Percentiles rank a stretch among this genome's conserved stretches.
Evolutionary conservation across 2,329 filamentous ascomycete genomes (phyloP).

Genomic region (Verticillium isaacii): DNA sequence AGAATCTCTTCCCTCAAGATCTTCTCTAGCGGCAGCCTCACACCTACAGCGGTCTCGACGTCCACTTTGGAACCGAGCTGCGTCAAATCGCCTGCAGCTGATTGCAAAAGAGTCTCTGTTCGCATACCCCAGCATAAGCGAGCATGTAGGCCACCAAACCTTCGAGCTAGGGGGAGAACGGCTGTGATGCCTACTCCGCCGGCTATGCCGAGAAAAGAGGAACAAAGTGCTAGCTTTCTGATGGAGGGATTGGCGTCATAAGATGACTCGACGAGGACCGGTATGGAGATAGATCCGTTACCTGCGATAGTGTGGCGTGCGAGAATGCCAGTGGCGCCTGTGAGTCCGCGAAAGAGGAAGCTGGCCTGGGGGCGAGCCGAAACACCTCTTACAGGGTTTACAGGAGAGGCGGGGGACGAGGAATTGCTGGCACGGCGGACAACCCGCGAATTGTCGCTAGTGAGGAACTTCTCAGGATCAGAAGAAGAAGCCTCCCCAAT

Average conservation of each 20-base stretch:
- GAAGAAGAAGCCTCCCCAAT: no score
- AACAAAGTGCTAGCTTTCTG: slow-evolving; percentile 17
- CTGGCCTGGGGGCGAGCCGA: slow-evolving; percentile 4
- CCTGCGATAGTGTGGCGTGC: not conserved
- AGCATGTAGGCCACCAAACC: slow-evolving; percentile 6
- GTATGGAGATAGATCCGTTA: slow-evolving; percentile 8
- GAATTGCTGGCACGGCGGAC: no score
- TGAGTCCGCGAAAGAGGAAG: slow-evolving; percentile 19
- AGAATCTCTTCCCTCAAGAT: slow-evolving; percentile 17
- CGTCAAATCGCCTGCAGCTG: slow-evolving; percentile 11
- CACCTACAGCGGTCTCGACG: slow-evolving; percentile 16
- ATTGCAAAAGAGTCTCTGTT: slow-evolving; percentile 11
- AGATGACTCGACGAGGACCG: slow-evolving; percentile 22
- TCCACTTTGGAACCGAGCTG: slow-evolving; percentile 12
- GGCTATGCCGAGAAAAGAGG: slow-evolving; percentile 21
- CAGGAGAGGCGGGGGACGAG: not conserved
- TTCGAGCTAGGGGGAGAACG: slow-evolving; percentile 19
- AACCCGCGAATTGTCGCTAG: not conserved
- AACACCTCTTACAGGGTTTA: no score
- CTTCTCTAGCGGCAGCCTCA: slow-evolving; percentile 14
- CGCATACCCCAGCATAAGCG: slow-evolving; percentile 21
- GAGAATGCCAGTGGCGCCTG: slow-evolving; percentile 18
- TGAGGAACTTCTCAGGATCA: not conserved
- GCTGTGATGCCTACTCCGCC: slow-evolving; percentile 27
- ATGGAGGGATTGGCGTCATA: slow-evolving; percentile 16